Evolutionary conservation across 495 filamentous ascomycete species (phyloP).

Genomic region (Evansstolkia leycettana): DNA sequence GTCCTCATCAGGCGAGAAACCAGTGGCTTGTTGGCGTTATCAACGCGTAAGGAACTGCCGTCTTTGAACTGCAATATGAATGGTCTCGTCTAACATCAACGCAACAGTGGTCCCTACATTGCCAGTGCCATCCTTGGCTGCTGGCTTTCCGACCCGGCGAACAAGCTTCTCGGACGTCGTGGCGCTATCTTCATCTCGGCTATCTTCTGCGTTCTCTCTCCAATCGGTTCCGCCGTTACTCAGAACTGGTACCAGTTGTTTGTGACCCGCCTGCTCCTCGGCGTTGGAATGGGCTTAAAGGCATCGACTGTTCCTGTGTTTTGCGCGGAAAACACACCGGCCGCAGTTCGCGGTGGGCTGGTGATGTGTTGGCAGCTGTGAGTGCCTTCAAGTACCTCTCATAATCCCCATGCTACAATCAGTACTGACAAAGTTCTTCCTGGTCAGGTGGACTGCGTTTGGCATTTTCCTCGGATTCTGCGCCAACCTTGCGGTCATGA

Average conservation of each 20-base stretch:
- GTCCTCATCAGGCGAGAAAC: conserved; percentile 25
- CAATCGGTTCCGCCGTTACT: conserved; percentile 42
- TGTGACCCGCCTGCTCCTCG: conserved; percentile 43
- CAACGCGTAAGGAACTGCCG: conserved; percentile 40
- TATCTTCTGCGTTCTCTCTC: conserved; percentile 45
- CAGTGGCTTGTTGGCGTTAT: conserved; percentile 51
- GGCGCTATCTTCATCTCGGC: conserved; percentile 49
- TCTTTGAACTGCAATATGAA: no score
- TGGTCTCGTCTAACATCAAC: no score
- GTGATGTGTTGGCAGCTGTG: conserved; percentile 54
- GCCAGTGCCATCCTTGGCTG: conserved; percentile 35
- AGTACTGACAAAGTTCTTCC: background rate
- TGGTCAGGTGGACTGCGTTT: conserved; percentile 39
- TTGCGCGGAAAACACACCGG: conserved; percentile 48
- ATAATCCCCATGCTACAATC: background rate
- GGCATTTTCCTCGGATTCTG: conserved; percentile 49
- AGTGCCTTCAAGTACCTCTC: conserved; percentile 4
- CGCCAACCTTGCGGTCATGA: conserved; percentile 47
- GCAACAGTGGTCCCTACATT: conserved; percentile 21
- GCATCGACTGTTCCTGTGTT: conserved; percentile 51
- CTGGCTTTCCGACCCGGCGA: conserved; percentile 49
- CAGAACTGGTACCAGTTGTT: conserved; percentile 50
- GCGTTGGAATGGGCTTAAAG: conserved; percentile 56
- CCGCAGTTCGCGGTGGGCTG: conserved; percentile 46
- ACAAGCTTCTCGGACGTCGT: conserved; percentile 43